Conservation (phyloP, 2,329 filamentous ascomycete genomes). For the Rhynchosporium secalis region DNA sequence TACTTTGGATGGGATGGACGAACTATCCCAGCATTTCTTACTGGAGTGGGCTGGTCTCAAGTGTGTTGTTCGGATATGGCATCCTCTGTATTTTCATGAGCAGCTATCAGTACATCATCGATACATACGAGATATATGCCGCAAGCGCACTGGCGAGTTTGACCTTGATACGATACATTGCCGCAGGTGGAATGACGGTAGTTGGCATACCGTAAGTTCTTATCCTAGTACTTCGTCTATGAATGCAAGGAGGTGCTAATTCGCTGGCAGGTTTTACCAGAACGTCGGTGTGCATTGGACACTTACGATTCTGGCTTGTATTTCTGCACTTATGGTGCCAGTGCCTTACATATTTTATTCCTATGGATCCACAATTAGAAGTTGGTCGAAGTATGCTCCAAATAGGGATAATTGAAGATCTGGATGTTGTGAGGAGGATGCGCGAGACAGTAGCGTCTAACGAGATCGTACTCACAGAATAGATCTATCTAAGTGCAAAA, state of each 20-base stretch:
- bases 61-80: slow-evolving; percentile 45
- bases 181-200: slow-evolving; percentile 26
- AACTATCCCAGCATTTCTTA: slow-evolving; percentile 39
- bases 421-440: neutral
- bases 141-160: slow-evolving; percentile 21
- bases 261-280: slow-evolving; percentile 23
- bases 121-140: slow-evolving; percentile 26
- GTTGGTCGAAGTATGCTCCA: slow-evolving; percentile 29
- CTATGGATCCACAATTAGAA: slow-evolving; percentile 29
- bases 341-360: slow-evolving; percentile 28
- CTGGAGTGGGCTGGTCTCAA: slow-evolving; percentile 46
- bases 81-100: slow-evolving; percentile 46
- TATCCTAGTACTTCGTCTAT: slow-evolving; percentile 47
- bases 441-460: neutral
- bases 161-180: slow-evolving; percentile 28
- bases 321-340: slow-evolving; percentile 29
- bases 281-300: slow-evolving; percentile 32
- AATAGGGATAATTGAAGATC: slow-evolving; percentile 6
- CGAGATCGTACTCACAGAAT: neutral
- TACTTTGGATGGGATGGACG: slow-evolving; percentile 32
- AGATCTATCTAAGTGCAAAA: too few species aligned
- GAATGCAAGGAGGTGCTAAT: neutral
- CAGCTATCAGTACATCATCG: slow-evolving; percentile 28
- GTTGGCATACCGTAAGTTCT: slow-evolving; percentile 34
- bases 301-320: slow-evolving; percentile 26